Evolutionary conservation across 768 basidiomycete species (phyloP), one percentile per base, ranked within the genome.

Genomic region (Lactifluus subvellereus): DNA sequence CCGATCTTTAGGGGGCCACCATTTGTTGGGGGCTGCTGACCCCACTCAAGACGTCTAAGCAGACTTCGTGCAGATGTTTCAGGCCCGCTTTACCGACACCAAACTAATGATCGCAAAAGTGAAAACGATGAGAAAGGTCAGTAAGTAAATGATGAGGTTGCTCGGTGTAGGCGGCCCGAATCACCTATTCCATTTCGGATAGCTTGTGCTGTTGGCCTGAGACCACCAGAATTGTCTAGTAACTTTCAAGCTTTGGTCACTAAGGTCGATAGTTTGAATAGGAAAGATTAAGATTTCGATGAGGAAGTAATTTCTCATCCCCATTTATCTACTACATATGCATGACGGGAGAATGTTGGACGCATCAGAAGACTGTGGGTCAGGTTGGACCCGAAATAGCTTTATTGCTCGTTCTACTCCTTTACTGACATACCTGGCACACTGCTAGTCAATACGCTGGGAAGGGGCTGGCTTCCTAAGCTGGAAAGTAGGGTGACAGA

Each of bases 371-470:
- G 33, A 18, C 14, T 20, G 20, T 5, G 20, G 22, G 42, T 9
- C 50, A 53, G 16, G 27, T 13, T 47, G 45, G 11, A 52, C 45
- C n/a, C 37, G 22, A 62, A 18, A 50, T 48, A 14, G 51, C 16
- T 20, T 48, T 47, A 61, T 54, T 51, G 54, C 50, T 14, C 42
- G 22, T n/a, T 30, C 58, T 54, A 67, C 32, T 66, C 64, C 57
- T 40, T 66, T 2, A 20, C 54, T n/a, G 52, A 61, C 35, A 59
- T 33, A 18, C 43, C 32, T 37, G 66, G 74, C 61, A 83, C 80
- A 54, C 83, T 83, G 18, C 86, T 86, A 32, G 85, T 78, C 35
- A 94, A 74, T 27, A 86, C 88, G 67, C 86, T 88, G n/a, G 91
- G 91, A 58, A 93, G 74, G 65, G 83, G 79, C 64, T 82, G 75